Percentiles rank a stretch among this genome's conserved stretches.
Conservation (phyloP, 2,329 filamentous ascomycete genomes). For the Ceratocystis eucalypticola region DNA sequence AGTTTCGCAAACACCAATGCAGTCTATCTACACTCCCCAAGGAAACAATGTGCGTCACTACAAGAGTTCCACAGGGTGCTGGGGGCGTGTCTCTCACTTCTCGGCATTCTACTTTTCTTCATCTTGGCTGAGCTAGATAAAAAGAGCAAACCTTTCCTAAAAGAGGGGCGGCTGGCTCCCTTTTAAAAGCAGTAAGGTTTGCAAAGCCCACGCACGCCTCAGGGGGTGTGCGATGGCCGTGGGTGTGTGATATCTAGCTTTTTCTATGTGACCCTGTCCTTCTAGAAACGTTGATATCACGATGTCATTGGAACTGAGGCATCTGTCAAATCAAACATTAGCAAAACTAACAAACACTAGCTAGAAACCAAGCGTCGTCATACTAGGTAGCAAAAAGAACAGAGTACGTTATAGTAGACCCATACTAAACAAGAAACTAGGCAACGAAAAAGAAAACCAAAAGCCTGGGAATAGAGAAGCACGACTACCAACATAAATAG, state of each 20-base stretch:
- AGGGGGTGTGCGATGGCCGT: background rate
- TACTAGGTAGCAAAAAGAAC: too few species aligned
- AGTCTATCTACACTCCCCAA: too few species aligned
- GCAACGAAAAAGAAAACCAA: background rate
- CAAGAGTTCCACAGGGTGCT: background rate
- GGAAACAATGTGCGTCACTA: too few species aligned
- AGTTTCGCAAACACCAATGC: too few species aligned
- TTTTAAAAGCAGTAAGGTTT: background rate
- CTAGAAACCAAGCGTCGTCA: too few species aligned
- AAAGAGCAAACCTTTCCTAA: conserved; percentile 2
- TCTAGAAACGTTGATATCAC: background rate
- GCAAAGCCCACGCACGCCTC: background rate
- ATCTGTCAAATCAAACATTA: too few species aligned
- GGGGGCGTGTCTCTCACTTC: background rate
- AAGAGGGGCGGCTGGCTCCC: background rate
- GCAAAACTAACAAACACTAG: too few species aligned
- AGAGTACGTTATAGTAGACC: too few species aligned
- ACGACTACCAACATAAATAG: background rate
- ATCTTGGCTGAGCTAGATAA: background rate
- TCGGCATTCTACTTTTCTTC: background rate
- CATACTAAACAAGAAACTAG: too few species aligned
- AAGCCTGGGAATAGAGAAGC: background rate
- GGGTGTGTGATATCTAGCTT: background rate
- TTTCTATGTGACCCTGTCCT: background rate
- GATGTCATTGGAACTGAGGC: background rate